Percentiles rank a stretch among this genome's conserved stretches.
Conservation (phyloP, 2,329 filamentous ascomycete species). For the Hymenoscyphus repandus region DNA sequence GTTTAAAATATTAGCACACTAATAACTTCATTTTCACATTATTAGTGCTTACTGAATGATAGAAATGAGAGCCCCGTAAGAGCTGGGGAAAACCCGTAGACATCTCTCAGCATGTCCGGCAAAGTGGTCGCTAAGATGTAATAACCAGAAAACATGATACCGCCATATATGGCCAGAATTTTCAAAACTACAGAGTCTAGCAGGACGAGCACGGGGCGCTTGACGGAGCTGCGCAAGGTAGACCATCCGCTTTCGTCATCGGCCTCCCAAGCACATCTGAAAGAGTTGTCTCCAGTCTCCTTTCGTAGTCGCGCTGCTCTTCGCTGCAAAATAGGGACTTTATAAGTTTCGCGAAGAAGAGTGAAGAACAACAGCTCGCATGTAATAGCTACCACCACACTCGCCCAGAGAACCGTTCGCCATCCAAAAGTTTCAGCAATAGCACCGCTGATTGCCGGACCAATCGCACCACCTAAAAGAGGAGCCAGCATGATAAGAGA, state of each 20-base stretch:
- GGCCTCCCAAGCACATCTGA: slow-evolving; percentile 33
- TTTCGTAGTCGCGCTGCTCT: slow-evolving; percentile 39
- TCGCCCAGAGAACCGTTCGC: slow-evolving; percentile 48
- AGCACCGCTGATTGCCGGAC: slow-evolving; percentile 30
- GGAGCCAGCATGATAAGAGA: slow-evolving; percentile 30
- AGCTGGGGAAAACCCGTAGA: slow-evolving; percentile 41
- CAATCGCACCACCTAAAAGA: slow-evolving; percentile 30
- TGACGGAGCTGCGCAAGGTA: slow-evolving; percentile 32
- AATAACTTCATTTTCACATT: neutral
- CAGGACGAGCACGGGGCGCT: slow-evolving; percentile 37
- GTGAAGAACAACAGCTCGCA: slow-evolving; percentile 41
- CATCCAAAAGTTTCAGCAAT: slow-evolving; percentile 44
- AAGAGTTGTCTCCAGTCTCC: slow-evolving; percentile 43
- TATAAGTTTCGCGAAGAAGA: slow-evolving; percentile 54
- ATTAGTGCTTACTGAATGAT: slow-evolving; percentile 39
- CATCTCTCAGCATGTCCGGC: slow-evolving; percentile 36
- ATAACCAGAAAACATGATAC: slow-evolving; percentile 39
- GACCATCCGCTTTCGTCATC: slow-evolving; percentile 48
- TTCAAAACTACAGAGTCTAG: slow-evolving; percentile 47
- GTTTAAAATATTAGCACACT: slow-evolving; percentile 9
- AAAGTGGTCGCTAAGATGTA: slow-evolving; percentile 43
- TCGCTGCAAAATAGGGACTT: slow-evolving; percentile 46
- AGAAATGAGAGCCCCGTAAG: slow-evolving; percentile 49
- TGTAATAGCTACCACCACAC: slow-evolving; percentile 35
- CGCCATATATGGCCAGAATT: slow-evolving; percentile 37